Evolutionary conservation across 345 rosid genomes (phyloP).

Genomic region (Melastoma malabathricum): DNA sequence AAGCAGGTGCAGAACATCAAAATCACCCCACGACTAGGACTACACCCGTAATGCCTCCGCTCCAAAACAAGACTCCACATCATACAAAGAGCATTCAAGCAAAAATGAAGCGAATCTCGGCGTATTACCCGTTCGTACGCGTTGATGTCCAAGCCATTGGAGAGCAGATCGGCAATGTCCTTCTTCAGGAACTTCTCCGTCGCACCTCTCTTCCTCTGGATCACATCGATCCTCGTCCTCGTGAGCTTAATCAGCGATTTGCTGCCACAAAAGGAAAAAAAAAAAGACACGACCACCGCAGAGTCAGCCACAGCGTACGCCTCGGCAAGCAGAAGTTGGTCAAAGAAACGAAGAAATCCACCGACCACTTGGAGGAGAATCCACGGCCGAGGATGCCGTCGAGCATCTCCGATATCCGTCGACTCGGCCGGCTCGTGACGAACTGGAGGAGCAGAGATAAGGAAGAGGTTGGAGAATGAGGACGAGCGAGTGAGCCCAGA

Average conservation of each 20-base stretch:
- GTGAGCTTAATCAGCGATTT: conserved; percentile 70
- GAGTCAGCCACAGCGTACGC: not conserved
- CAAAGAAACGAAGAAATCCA: too few relatives aligned
- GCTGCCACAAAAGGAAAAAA: conserved; percentile 21
- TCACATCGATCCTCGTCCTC: conserved; percentile 80
- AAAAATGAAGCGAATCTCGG: not conserved
- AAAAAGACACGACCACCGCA: not conserved
- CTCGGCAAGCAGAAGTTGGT: not conserved
- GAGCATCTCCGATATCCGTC: too few relatives aligned
- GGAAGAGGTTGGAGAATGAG: too few relatives aligned
- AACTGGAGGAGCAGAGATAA: too few relatives aligned
- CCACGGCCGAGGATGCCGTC: conserved; percentile 70
- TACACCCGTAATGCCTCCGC: not conserved
- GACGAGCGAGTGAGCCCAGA: too few relatives aligned
- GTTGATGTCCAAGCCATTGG: conserved; percentile 71
- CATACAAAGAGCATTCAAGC: not conserved
- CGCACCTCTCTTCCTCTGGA: conserved; percentile 69
- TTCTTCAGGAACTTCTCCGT: conserved; percentile 75
- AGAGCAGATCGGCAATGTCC: conserved; percentile 83
- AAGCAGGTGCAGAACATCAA: too few relatives aligned
- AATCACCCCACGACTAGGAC: too few relatives aligned
- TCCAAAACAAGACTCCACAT: too few relatives aligned
- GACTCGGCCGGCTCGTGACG: too few relatives aligned
- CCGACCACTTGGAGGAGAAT: conserved; percentile 57
- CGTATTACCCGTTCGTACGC: conserved; percentile 65